Evolutionary conservation across 1,284 basidiomycete genomes (phyloP), one percentile per base, ranked within the genome.

Genomic region (Afroboletus lepidellus): DNA sequence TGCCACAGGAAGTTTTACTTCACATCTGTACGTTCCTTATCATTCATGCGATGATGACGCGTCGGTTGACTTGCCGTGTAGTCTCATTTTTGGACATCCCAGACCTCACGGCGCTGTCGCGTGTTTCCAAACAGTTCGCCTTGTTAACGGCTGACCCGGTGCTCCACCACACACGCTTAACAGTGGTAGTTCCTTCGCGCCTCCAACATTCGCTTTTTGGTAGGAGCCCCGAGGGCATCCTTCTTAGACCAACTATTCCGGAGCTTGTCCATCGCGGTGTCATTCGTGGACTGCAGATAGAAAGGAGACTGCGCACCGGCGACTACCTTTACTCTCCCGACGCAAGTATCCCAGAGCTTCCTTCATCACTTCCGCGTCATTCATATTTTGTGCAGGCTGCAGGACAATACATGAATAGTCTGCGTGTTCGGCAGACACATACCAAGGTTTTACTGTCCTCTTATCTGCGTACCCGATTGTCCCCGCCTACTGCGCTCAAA

Each of bases 31-130:
- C 53, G 78, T 72, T 41, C 12, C 39, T 34, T 29, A 4, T 45
- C 44, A 18, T 18, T 7, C 0, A 11, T 43, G 48, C 24, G 11
- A 25, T 5, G 1, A 9, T 21, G 6, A 9, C 6, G 18, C 36
- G 9, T 42, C 38, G n/a, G 15, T 18, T 56, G 53, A 59, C 48
- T 27, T 42, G 25, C 20, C 4, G 24, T n/a, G 13, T 57, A 87
- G 85, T 86, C 39, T 81, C 83, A 2, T 89, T 78, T 63, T 73
- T 89, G 45, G 86, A 89, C 66, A 66, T 88, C 8, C 86, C 87
- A 0, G 87, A 89, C 62, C 77, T 88, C 41, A 75, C 76, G 46
- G 64, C 72, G 3, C 63, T 87, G 30, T 74, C 77, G 12, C 72
- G 70, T 48, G 71, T 77, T 23, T 77, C 72, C 42, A 77, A 74